Conservation (phyloP, 2,329 filamentous ascomycete genomes). For the Monosporascus sp. region DNA sequence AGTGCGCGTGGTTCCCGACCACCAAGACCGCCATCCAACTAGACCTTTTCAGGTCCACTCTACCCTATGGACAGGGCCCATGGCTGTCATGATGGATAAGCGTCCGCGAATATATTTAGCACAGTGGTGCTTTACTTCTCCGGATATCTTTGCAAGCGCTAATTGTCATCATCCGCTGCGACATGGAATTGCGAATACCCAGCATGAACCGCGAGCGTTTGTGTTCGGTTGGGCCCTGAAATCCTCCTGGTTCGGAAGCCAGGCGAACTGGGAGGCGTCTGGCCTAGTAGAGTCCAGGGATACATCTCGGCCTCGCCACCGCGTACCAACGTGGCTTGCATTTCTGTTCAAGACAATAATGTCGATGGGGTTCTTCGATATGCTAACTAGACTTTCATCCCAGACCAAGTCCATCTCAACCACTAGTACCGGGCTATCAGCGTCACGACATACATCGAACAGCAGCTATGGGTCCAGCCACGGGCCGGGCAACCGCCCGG, state of each 20-base stretch:
- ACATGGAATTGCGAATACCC: neutral
- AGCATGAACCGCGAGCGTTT: neutral
- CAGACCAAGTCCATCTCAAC: constrained; percentile 13
- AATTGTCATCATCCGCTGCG: neutral
- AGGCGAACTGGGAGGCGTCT: neutral
- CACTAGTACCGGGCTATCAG: neutral
- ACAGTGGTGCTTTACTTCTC: neutral
- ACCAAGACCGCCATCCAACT: neutral
- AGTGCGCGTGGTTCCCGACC: neutral
- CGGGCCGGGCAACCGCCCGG: constrained; percentile 29
- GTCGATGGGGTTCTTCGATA: neutral
- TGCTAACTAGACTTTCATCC: neutral
- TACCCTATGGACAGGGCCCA: neutral
- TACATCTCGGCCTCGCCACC: neutral
- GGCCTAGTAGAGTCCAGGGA: neutral
- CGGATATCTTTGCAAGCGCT: neutral
- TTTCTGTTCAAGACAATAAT: neutral
- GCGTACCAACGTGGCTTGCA: neutral
- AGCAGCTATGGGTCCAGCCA: constrained; percentile 32
- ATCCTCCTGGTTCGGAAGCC: neutral
- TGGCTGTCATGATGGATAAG: neutral
- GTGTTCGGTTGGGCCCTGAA: neutral
- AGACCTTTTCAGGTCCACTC: neutral
- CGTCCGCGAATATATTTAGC: neutral
- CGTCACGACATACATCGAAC: constrained; percentile 18